A percentile compares a stretch with the other conserved stretches of the same genome.
phyloP scores from a whole-genome alignment of 2,329 filamentous ascomycete species.

The Penicillium paneum region DNA sequence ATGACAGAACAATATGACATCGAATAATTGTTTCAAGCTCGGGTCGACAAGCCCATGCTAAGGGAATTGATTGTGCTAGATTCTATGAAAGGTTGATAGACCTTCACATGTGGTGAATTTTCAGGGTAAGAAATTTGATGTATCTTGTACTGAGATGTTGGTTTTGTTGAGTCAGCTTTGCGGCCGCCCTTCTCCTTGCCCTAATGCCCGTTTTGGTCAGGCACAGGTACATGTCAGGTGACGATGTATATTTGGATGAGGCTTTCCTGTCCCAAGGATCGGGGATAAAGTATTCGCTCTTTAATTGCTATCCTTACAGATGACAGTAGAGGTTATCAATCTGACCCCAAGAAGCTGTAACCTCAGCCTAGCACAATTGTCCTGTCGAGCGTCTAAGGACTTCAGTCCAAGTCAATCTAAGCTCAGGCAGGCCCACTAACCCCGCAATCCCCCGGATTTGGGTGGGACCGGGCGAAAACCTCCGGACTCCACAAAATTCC shows the following conservation, averaged over 20 bases:
- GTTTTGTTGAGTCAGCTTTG: neutral
- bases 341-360: neutral
- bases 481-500: constrained; percentile 8
- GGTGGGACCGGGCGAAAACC: constrained; percentile 4
- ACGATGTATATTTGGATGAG: neutral
- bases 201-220: neutral
- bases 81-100: too few relatives aligned
- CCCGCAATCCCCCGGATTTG: constrained; percentile 11
- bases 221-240: neutral
- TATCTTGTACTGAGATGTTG: too few relatives aligned
- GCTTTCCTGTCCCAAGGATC: neutral
- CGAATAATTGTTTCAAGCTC: too few relatives aligned
- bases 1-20: too few relatives aligned
- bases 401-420: constrained; percentile 1
- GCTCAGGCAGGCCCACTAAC: constrained; percentile 5
- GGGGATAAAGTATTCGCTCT: neutral
- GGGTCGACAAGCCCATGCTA: too few relatives aligned
- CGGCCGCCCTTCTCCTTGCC: neutral
- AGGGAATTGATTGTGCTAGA: too few relatives aligned
- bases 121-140: too few relatives aligned
- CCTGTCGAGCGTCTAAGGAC: too few relatives aligned
- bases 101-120: too few relatives aligned
- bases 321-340: neutral
- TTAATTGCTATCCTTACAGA: neutral
- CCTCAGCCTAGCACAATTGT: neutral